These are phyloP conservation scores for Globisporangium okanoganense DNA, from an alignment of 352 stramenopile species.

Conservation along the genomic window DNA sequence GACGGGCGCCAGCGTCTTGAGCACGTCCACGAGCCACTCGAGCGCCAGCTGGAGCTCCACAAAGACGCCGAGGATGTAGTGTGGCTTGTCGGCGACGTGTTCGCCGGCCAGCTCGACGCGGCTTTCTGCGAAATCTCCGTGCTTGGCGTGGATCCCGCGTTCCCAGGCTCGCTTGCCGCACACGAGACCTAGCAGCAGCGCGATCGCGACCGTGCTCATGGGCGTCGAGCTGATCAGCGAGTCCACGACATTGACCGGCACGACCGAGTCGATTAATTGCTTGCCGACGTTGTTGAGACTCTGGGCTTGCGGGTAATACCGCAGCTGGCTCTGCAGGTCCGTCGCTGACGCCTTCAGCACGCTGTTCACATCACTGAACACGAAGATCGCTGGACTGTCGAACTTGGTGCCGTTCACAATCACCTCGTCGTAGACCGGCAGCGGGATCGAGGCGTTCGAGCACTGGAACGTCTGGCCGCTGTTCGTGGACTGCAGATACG, in stretches of 20 bases:
- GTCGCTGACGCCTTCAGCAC: slow-evolving; percentile 13
- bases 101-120: not conserved
- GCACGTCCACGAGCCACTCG: slow-evolving; percentile 34
- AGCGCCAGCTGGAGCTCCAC: slow-evolving; percentile 47
- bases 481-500: slow-evolving; percentile 36
- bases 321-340: not conserved
- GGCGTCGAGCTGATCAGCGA: slow-evolving; percentile 18
- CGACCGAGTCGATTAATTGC: slow-evolving; percentile 11
- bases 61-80: slow-evolving; percentile 37
- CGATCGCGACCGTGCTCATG: slow-evolving; percentile 18
- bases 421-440: slow-evolving; percentile 30
- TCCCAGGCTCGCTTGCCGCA: slow-evolving; percentile 21
- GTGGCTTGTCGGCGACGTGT: slow-evolving; percentile 22
- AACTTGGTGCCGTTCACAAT: slow-evolving; percentile 19
- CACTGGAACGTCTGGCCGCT: slow-evolving; percentile 28
- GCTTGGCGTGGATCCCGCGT: slow-evolving; percentile 20
- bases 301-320: slow-evolving; percentile 23
- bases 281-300: slow-evolving; percentile 2
- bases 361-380: slow-evolving; percentile 25
- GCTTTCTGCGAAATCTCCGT: slow-evolving; percentile 8
- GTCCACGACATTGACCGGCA: slow-evolving; percentile 21
- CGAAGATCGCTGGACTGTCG: slow-evolving; percentile 28
- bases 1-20: slow-evolving; percentile 34
- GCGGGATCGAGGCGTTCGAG: slow-evolving; percentile 37
- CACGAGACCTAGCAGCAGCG: slow-evolving; percentile 19